phyloP scores from a whole-genome alignment of 2,329 filamentous ascomycete species.

The Zalaria obscura region DNA sequence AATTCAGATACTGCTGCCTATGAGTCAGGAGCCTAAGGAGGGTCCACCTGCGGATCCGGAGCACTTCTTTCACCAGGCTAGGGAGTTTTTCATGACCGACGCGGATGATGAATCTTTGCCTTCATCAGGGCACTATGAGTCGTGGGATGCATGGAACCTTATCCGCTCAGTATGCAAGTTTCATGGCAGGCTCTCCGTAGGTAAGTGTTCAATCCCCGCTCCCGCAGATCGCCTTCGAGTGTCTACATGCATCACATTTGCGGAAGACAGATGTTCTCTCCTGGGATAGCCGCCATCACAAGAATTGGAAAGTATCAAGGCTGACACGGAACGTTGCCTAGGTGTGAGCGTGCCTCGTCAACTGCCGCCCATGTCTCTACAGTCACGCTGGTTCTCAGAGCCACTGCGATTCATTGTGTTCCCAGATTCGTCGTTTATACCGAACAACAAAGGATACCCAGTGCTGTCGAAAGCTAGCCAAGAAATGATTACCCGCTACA shows the following conservation, averaged over 20 bases:
- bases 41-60: neutral
- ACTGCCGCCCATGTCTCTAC: slow-evolving; percentile 41
- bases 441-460: slow-evolving; percentile 44
- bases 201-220: slow-evolving; percentile 42
- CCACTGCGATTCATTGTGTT: slow-evolving; percentile 43
- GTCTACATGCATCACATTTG: no score
- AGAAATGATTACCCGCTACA: slow-evolving; percentile 39
- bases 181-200: slow-evolving; percentile 62
- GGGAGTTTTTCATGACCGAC: neutral
- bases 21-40: slow-evolving; percentile 36
- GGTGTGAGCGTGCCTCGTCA: slow-evolving; percentile 44
- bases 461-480: slow-evolving; percentile 46
- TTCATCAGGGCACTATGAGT: slow-evolving; percentile 53
- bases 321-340: slow-evolving; percentile 12
- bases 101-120: slow-evolving; percentile 8
- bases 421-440: slow-evolving; percentile 38
- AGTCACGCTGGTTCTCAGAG: slow-evolving; percentile 50
- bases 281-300: no score
- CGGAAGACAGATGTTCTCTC: no score
- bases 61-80: neutral
- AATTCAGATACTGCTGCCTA: slow-evolving; percentile 67
- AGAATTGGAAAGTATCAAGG: slow-evolving; percentile 1
- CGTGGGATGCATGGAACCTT: slow-evolving; percentile 90
- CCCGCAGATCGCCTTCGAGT: neutral
- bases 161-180: slow-evolving; percentile 81